A percentile compares a stretch with the other conserved stretches of the same genome.
Evolutionary conservation across 1,139 yeast species (phyloP).

Genomic region (Torulaspora globosa): DNA sequence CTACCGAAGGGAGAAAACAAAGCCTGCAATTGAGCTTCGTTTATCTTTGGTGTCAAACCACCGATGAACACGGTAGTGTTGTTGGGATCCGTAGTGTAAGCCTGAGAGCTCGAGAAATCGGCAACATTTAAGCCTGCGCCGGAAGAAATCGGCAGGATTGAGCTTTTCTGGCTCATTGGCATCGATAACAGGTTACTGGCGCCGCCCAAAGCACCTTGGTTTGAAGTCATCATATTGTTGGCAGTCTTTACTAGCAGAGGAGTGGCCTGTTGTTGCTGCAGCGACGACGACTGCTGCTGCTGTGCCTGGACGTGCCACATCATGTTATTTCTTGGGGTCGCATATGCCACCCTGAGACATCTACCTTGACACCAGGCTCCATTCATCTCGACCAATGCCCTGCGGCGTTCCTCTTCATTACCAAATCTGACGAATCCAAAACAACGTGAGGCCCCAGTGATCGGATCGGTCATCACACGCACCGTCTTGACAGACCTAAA

Average conservation of each 20-base stretch:
- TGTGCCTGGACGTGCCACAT: constrained; percentile 20
- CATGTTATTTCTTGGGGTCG: constrained; percentile 54
- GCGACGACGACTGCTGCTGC: constrained; percentile 17
- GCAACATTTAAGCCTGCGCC: constrained; percentile 11
- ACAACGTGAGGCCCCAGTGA: constrained; percentile 73
- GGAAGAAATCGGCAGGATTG: constrained; percentile 15
- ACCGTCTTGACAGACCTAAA: constrained; percentile 79
- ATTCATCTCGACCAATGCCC: constrained; percentile 78
- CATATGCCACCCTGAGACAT: constrained; percentile 71
- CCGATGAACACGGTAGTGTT: constrained; percentile 96
- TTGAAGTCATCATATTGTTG: constrained; percentile 14
- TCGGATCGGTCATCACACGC: constrained; percentile 79
- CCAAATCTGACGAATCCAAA: constrained; percentile 89
- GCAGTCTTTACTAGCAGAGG: constrained; percentile 20
- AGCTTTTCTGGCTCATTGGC: constrained; percentile 13
- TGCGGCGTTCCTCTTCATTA: constrained; percentile 64
- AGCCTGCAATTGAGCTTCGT: constrained; percentile 69
- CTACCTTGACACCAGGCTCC: constrained; percentile 71
- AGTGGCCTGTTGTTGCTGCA: constrained; percentile 13
- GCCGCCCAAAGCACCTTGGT: constrained; percentile 7
- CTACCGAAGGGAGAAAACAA: constrained; percentile 82
- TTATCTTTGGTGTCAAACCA: constrained; percentile 71
- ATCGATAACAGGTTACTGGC: constrained; percentile 11
- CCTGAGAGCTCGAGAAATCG: constrained; percentile 37
- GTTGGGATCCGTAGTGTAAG: constrained; percentile 65